Evolutionary conservation across 805 yeast species (phyloP).

Genomic region (Zygosaccharomyces siamensis): DNA sequence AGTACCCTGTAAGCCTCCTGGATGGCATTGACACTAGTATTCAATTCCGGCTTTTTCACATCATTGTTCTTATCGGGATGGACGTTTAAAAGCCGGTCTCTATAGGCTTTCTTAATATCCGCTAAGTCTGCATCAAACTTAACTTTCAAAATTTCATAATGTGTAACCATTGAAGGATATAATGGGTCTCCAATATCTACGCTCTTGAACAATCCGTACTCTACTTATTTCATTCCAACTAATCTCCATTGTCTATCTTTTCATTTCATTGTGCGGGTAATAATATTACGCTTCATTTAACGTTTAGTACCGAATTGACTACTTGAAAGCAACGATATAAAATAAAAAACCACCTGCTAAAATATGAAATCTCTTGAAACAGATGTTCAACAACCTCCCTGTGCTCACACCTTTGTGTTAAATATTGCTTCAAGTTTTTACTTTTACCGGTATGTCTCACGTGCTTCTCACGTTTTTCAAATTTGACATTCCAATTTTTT

Average conservation of each 20-base stretch:
- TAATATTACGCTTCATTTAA: background rate
- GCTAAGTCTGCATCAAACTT: conserved; percentile 34
- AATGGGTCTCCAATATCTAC: too few species aligned
- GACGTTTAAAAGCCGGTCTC: conserved; percentile 47
- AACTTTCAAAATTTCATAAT: conserved; percentile 59
- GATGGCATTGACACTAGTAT: conserved; percentile 42
- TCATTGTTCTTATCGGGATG: conserved; percentile 72
- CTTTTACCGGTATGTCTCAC: background rate
- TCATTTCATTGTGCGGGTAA: background rate
- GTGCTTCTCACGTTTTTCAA: background rate
- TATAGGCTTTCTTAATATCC: conserved; percentile 62
- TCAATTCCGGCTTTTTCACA: background rate
- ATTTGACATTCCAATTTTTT: background rate
- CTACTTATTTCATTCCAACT: background rate
- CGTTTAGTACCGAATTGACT: conserved; percentile 1
- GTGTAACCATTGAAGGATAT: conserved; percentile 21
- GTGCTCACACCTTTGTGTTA: too few species aligned
- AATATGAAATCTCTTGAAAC: too few species aligned
- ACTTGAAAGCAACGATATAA: too few species aligned
- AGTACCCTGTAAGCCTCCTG: conserved; percentile 63
- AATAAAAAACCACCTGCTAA: too few species aligned
- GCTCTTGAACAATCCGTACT: too few species aligned
- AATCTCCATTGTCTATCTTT: background rate
- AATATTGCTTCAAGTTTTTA: background rate
- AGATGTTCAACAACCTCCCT: too few species aligned